Conservation (phyloP, 2,329 filamentous ascomycete species). For the Fusarium sororula region DNA sequence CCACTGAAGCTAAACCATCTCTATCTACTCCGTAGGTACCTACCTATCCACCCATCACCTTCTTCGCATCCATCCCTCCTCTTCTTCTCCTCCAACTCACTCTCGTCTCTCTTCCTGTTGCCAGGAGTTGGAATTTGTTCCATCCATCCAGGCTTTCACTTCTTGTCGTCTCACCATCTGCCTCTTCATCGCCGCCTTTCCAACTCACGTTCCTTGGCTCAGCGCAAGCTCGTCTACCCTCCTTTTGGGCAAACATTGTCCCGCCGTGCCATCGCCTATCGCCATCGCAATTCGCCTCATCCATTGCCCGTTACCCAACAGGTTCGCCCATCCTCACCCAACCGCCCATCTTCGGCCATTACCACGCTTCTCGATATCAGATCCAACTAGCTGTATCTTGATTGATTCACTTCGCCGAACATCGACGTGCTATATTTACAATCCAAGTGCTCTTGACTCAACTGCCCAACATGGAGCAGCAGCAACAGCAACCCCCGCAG, state of each 20-base stretch:
- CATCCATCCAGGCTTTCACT: constrained; percentile 56
- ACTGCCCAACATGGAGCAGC: constrained; percentile 67
- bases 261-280: constrained; percentile 44
- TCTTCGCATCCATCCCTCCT: constrained; percentile 37
- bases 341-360: constrained; percentile 37
- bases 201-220: constrained; percentile 52
- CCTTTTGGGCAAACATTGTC: constrained; percentile 51
- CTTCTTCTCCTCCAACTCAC: constrained; percentile 36
- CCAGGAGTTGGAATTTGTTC: constrained; percentile 49
- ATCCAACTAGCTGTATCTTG: constrained; percentile 35
- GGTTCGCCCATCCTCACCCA: constrained; percentile 35
- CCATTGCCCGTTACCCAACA: constrained; percentile 38
- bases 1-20: constrained; percentile 40
- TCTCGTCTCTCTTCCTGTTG: constrained; percentile 42
- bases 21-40: not conserved
- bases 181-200: constrained; percentile 47
- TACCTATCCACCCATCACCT: constrained; percentile 36
- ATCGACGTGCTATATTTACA: constrained; percentile 48
- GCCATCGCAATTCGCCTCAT: constrained; percentile 42
- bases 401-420: constrained; percentile 45
- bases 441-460: constrained; percentile 51
- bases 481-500: constrained; percentile 65
- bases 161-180: constrained; percentile 52
- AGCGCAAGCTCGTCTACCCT: constrained; percentile 49
- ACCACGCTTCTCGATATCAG: constrained; percentile 35